phyloP scores from a whole-genome alignment of 2,329 filamentous ascomycete genomes.

The Epichloe coenophiala region DNA sequence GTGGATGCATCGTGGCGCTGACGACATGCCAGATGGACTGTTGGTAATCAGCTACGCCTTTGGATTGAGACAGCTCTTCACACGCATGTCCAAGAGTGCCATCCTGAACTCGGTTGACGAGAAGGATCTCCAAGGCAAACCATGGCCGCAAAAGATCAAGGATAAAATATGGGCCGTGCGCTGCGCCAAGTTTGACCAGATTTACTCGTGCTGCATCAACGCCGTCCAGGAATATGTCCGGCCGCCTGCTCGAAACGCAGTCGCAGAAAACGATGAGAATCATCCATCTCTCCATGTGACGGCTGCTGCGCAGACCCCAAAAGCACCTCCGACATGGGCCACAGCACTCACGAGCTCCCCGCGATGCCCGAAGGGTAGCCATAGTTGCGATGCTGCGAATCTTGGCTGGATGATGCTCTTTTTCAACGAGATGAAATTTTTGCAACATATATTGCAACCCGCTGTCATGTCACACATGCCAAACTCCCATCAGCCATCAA shows the following conservation, averaged over 20 bases:
- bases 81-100: constrained; percentile 33
- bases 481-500: constrained; percentile 14
- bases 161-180: constrained; percentile 35
- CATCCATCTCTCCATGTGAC: constrained; percentile 11
- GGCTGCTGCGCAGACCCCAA: constrained; percentile 9
- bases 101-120: constrained; percentile 33
- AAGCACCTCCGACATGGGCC: constrained; percentile 7
- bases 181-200: constrained; percentile 35
- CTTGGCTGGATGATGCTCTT: constrained; percentile 41
- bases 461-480: constrained; percentile 13
- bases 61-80: constrained; percentile 34
- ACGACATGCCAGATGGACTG: constrained; percentile 35
- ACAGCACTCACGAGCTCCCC: constrained; percentile 23
- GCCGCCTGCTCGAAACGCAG: constrained; percentile 11
- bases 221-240: constrained; percentile 33
- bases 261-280: constrained; percentile 7
- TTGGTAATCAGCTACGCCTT: constrained; percentile 40
- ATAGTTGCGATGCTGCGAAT: constrained; percentile 37
- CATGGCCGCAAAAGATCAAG: constrained; percentile 33
- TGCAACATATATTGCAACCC: constrained; percentile 27
- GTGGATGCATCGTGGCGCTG: constrained; percentile 33
- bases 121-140: constrained; percentile 26
- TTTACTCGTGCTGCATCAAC: constrained; percentile 30
- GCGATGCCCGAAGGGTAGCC: constrained; percentile 35
- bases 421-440: constrained; percentile 32